Conservation (phyloP, 2,329 filamentous ascomycete species). For the Falciphora oryzae region DNA sequence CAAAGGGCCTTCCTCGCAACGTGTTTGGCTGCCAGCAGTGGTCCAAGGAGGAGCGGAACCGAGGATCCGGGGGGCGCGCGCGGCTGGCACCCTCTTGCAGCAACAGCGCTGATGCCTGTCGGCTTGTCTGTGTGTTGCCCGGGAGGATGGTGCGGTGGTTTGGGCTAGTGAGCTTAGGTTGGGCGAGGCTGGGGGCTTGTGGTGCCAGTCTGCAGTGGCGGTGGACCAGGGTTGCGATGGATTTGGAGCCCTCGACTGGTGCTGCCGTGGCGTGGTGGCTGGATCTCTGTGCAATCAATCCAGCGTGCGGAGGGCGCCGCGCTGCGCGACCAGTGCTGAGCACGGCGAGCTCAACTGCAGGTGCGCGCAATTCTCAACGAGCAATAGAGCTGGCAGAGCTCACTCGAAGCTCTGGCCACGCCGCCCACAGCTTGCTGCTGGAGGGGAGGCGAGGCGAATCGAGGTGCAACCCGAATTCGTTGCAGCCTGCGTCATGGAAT, state of each 20-base stretch:
- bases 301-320: no score
- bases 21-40: background rate
- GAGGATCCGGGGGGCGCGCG: background rate
- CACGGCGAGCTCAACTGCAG: no score
- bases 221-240: background rate
- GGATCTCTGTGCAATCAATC: background rate
- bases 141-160: background rate
- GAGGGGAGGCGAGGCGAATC: background rate
- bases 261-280: background rate
- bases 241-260: background rate
- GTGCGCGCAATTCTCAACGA: no score
- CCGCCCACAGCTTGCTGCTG: background rate
- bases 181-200: background rate
- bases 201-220: background rate
- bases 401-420: background rate
- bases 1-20: background rate
- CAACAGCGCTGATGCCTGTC: slow-evolving; percentile 1
- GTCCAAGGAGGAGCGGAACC: background rate
- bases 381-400: no score
- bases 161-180: background rate
- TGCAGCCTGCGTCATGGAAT: background rate
- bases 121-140: background rate
- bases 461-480: background rate
- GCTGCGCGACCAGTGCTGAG: no score
- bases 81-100: background rate